Conservation (phyloP, 805 yeast species). For the Sugiyamaella marilandica region DNA sequence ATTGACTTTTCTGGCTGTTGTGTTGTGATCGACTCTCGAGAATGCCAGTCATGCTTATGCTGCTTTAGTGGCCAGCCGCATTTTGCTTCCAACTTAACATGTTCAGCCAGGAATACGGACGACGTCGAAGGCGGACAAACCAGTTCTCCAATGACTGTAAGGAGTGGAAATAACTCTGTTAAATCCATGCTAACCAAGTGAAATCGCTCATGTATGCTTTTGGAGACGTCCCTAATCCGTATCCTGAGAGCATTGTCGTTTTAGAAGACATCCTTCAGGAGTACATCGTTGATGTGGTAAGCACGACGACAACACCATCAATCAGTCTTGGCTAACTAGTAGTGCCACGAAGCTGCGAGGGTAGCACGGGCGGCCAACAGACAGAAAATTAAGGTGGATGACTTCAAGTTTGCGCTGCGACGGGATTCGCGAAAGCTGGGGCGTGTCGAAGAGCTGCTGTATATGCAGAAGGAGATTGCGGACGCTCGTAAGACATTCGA, state of each 20-base stretch:
- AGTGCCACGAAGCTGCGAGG: conserved; percentile 49
- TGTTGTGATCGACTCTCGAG: no score
- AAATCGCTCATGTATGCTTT: conserved; percentile 62
- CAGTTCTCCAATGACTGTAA: conserved; percentile 42
- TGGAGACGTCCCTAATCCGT: conserved; percentile 68
- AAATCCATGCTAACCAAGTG: conserved; percentile 30
- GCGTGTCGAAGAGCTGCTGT: conserved; percentile 60
- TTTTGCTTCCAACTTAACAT: neutral
- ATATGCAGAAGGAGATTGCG: conserved; percentile 54
- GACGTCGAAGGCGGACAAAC: conserved; percentile 39
- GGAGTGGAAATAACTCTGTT: conserved; percentile 10
- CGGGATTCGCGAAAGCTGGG: conserved; percentile 64
- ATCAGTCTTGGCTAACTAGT: neutral
- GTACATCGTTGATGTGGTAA: conserved; percentile 51
- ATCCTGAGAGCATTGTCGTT: conserved; percentile 58
- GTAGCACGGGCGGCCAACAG: conserved; percentile 50
- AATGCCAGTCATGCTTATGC: no score
- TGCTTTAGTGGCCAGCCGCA: neutral
- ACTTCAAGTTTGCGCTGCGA: conserved; percentile 64
- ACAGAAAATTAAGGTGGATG: conserved; percentile 64
- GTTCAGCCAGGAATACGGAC: conserved; percentile 9
- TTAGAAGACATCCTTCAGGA: conserved; percentile 64
- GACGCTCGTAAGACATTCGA: conserved; percentile 67
- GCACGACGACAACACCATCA: conserved; percentile 13
- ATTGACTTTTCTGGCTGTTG: no score